phyloP scores from a whole-genome alignment of 192 early-diverging fungal species.

The Oehlia diaphana region DNA sequence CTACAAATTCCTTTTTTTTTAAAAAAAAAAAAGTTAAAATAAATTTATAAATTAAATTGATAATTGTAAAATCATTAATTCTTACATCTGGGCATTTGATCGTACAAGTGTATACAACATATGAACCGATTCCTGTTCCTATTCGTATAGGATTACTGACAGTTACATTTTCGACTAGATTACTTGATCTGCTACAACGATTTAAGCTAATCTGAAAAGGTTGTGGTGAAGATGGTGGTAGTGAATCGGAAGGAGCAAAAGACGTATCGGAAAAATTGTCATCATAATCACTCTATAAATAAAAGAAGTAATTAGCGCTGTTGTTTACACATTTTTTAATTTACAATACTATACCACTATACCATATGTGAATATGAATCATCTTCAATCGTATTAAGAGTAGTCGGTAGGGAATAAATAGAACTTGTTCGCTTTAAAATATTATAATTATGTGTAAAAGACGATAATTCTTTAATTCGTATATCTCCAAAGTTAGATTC shows the following conservation, averaged over 20 bases:
- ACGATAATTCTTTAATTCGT: not conserved
- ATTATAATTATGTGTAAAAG: not conserved
- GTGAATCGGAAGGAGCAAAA: not conserved
- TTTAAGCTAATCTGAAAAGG: conserved; percentile 14
- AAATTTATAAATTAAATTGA: not conserved
- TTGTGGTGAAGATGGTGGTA: not conserved
- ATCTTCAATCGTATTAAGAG: conserved; percentile 8
- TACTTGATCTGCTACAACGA: not conserved
- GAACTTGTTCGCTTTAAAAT: not conserved
- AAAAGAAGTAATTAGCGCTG: not conserved
- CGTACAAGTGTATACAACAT: conserved; percentile 47
- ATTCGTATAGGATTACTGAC: conserved; percentile 44
- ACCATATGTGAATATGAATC: not conserved
- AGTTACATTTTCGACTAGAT: conserved; percentile 36
- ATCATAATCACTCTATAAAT: not conserved
- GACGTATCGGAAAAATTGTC: conserved; percentile 11
- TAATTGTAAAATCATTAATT: too few species aligned
- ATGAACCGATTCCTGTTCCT: conserved; percentile 45
- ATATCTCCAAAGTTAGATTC: not conserved
- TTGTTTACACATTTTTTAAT: not conserved
- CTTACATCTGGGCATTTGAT: conserved; percentile 40
- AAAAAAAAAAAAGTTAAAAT: not conserved
- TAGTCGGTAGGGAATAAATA: not conserved
- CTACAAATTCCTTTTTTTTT: conserved; percentile 34
- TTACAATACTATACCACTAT: conserved; percentile 6